These are phyloP conservation scores for Exophiala mesophila DNA, from an alignment of 2,329 filamentous ascomycete species.

Conservation along the genomic window DNA sequence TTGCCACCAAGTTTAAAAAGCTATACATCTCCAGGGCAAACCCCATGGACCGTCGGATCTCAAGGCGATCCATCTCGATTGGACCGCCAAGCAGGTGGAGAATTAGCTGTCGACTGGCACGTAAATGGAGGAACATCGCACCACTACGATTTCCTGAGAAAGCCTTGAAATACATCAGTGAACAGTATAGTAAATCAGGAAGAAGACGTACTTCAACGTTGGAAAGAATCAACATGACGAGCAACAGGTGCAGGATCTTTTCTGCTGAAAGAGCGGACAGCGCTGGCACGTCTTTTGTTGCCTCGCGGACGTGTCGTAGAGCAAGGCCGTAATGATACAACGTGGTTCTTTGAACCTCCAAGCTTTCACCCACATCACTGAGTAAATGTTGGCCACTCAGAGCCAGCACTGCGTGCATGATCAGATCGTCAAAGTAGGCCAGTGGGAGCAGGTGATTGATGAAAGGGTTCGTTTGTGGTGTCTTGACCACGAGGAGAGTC, in stretches of 20 bases:
- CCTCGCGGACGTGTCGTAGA: too few species aligned
- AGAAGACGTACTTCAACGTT: too few species aligned
- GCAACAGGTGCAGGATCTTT: too few species aligned
- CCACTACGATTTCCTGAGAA: slow-evolving; percentile 19
- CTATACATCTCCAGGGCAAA: slow-evolving; percentile 21
- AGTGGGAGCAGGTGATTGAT: neutral
- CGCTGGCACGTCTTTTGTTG: too few species aligned
- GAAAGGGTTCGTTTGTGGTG: neutral
- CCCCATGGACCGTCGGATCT: slow-evolving; percentile 9
- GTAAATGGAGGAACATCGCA: slow-evolving; percentile 20
- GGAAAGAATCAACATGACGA: too few species aligned
- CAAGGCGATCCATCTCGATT: slow-evolving; percentile 1
- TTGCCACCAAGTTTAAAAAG: slow-evolving; percentile 16
- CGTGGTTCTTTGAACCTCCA: too few species aligned
- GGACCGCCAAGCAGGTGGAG: too few species aligned
- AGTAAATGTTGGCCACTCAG: neutral
- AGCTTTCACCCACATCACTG: too few species aligned
- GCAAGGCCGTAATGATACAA: too few species aligned
- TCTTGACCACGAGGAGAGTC: neutral
- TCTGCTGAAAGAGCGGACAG: too few species aligned
- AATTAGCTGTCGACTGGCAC: slow-evolving; percentile 19
- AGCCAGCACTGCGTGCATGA: neutral
- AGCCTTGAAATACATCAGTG: too few species aligned
- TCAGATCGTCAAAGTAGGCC: neutral
- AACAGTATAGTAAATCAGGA: too few species aligned